These are phyloP conservation scores for Neurospora crassa DNA, from an alignment of 2,329 filamentous ascomycete genomes.

Conservation along the genomic window DNA sequence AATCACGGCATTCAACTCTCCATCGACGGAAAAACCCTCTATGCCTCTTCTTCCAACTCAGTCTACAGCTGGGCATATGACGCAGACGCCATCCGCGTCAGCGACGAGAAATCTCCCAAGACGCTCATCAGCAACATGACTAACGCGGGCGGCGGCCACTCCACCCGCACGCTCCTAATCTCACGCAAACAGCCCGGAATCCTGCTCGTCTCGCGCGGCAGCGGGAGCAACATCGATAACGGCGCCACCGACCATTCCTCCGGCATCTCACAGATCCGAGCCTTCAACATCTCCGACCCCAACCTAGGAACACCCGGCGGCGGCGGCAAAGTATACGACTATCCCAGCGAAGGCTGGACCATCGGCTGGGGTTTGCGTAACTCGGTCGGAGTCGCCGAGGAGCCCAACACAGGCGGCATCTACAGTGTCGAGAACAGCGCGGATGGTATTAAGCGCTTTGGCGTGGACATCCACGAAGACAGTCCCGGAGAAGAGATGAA, in stretches of 20 bases:
- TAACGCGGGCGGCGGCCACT: slow-evolving; percentile 42
- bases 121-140: slow-evolving; percentile 55
- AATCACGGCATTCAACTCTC: slow-evolving; percentile 49
- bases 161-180: slow-evolving; percentile 56
- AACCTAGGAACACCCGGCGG: slow-evolving; percentile 5
- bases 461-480: slow-evolving; percentile 49
- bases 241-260: slow-evolving; percentile 33
- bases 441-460: slow-evolving; percentile 46
- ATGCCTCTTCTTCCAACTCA: slow-evolving; percentile 46
- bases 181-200: slow-evolving; percentile 39
- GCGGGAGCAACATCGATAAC: slow-evolving; percentile 46
- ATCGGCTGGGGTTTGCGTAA: slow-evolving; percentile 61
- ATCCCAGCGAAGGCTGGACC: slow-evolving; percentile 34
- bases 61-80: slow-evolving; percentile 60
- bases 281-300: slow-evolving; percentile 34
- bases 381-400: slow-evolving; percentile 55
- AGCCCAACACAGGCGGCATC: slow-evolving; percentile 37
- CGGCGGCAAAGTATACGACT: slow-evolving; percentile 30
- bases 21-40: slow-evolving; percentile 41
- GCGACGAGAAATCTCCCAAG: slow-evolving; percentile 37
- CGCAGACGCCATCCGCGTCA: slow-evolving; percentile 36
- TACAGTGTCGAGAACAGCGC: slow-evolving; percentile 55
- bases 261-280: slow-evolving; percentile 54
- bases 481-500: slow-evolving; percentile 68
- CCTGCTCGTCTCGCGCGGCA: slow-evolving; percentile 54